phyloP scores from a whole-genome alignment of 208 protist genomes.

The Crithidia mellificae region DNA sequence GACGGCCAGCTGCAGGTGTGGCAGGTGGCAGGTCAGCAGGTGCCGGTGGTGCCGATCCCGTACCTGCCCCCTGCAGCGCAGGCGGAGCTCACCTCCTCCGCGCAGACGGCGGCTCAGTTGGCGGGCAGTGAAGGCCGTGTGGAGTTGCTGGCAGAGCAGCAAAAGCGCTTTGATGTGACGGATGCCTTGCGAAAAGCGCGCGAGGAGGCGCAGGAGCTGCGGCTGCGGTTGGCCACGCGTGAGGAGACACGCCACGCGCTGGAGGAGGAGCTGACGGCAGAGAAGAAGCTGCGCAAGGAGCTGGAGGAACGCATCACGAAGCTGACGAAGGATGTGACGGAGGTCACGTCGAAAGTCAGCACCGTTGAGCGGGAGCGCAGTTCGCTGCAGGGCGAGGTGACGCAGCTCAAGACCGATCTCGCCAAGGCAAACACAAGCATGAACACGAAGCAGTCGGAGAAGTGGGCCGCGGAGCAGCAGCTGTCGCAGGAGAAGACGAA shows the following conservation, averaged over 20 bases:
- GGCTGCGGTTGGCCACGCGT: slow-evolving; percentile 39
- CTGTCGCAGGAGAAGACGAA: slow-evolving; percentile 48
- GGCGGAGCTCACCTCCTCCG: slow-evolving; percentile 27
- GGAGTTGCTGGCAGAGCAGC: slow-evolving; percentile 24
- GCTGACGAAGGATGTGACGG: slow-evolving; percentile 52
- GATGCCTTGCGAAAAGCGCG: slow-evolving; percentile 47
- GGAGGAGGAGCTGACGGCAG: slow-evolving; percentile 44
- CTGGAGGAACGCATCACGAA: slow-evolving; percentile 51
- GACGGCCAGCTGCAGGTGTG: slow-evolving; percentile 47
- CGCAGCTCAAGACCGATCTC: slow-evolving; percentile 40
- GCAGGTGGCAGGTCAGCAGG: slow-evolving; percentile 40
- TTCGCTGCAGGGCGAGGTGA: slow-evolving; percentile 49
- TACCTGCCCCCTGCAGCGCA: slow-evolving; percentile 30
- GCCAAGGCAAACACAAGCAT: slow-evolving; percentile 45
- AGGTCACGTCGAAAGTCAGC: slow-evolving; percentile 41
- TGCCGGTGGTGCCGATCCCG: slow-evolving; percentile 35
- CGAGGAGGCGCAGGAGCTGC: slow-evolving; percentile 79
- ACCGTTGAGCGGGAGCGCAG: slow-evolving; percentile 41
- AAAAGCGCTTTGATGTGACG: slow-evolving; percentile 16
- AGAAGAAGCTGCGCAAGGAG: slow-evolving; percentile 38
- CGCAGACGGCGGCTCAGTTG: neutral
- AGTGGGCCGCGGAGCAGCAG: slow-evolving; percentile 46
- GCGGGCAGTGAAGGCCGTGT: slow-evolving; percentile 31
- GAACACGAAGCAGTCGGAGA: slow-evolving; percentile 47
- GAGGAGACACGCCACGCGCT: slow-evolving; percentile 46